Evolutionary conservation across 2,329 filamentous ascomycete species (phyloP).

Genomic region (Colletotrichum viniferum): DNA sequence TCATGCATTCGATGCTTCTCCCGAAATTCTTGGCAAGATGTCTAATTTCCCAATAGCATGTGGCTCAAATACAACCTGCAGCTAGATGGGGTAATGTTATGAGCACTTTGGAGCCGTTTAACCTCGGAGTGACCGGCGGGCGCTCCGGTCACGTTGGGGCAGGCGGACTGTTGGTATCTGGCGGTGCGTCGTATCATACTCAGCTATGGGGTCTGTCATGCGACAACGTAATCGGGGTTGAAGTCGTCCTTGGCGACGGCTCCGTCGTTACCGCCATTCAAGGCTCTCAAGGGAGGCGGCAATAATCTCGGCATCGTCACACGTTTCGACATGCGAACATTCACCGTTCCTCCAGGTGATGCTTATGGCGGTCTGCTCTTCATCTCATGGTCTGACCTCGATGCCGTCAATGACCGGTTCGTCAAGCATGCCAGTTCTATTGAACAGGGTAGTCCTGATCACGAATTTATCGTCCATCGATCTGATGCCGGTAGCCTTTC

Average conservation of each 20-base stretch:
- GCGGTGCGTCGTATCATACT: conserved; percentile 27
- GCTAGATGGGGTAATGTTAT: conserved; percentile 27
- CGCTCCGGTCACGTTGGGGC: conserved; percentile 28
- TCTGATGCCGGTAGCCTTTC: background rate
- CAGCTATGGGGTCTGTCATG: conserved; percentile 40
- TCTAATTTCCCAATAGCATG: background rate
- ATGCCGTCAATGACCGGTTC: background rate
- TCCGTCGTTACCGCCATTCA: conserved; percentile 45
- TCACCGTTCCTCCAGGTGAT: background rate
- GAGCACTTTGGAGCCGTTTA: conserved; percentile 20
- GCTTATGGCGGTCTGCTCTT: conserved; percentile 4
- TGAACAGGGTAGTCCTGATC: background rate
- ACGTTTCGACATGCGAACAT: conserved; percentile 30
- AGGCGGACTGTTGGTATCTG: conserved; percentile 34
- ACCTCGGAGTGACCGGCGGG: conserved; percentile 26
- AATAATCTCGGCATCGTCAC: conserved; percentile 51
- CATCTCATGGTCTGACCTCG: background rate
- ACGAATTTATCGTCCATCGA: background rate
- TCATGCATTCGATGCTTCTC: background rate
- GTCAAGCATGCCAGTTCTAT: background rate
- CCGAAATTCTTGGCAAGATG: background rate
- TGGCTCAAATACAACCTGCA: conserved; percentile 34
- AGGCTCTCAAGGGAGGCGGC: conserved; percentile 51
- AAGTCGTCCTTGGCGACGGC: conserved; percentile 50
- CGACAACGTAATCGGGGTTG: conserved; percentile 45